A percentile compares a stretch with the other conserved stretches of the same genome.
These are phyloP conservation scores for Huntiella abstrusa DNA, from an alignment of 2,329 filamentous ascomycete species.

Conservation along the genomic window DNA sequence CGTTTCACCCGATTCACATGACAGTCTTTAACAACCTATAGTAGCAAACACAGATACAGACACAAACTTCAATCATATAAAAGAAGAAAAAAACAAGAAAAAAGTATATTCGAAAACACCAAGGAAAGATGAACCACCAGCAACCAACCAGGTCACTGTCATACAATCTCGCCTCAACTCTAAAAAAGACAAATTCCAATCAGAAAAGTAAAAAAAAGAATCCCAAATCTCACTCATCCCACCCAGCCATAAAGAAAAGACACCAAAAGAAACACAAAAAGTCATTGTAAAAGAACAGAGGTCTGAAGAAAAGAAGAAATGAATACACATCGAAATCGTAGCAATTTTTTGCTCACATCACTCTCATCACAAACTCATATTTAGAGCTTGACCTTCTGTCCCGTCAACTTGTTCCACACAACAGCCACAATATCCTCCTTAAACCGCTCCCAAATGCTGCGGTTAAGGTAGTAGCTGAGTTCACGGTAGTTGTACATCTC, in stretches of 20 bases:
- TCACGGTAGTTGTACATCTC: conserved; percentile 95
- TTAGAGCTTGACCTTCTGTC: conserved; percentile 38
- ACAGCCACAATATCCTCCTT: conserved; percentile 46
- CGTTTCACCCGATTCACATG: too few species aligned
- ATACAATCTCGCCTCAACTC: not conserved
- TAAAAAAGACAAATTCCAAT: not conserved
- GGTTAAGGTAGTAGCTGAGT: conserved; percentile 76
- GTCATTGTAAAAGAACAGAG: conserved; percentile 2
- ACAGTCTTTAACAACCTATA: too few species aligned
- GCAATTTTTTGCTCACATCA: conserved; percentile 1
- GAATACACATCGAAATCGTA: conserved; percentile 12
- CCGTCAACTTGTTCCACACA: conserved; percentile 45
- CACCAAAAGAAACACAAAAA: conserved; percentile 2
- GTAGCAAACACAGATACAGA: too few species aligned
- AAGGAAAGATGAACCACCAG: too few species aligned
- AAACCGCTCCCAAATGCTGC: conserved; percentile 59
- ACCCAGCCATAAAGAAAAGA: conserved; percentile 1
- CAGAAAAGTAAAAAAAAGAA: not conserved
- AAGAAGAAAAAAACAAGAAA: too few species aligned
- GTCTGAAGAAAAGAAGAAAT: conserved; percentile 7
- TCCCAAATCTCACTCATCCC: not conserved
- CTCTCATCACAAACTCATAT: not conserved
- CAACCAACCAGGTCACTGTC: not conserved
- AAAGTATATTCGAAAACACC: too few species aligned
- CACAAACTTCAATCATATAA: too few species aligned